A percentile compares a stretch with the other conserved stretches of the same genome.
Conservation (phyloP, 192 early-diverging fungal genomes). For the Lunasporangiospora selenospora region DNA sequence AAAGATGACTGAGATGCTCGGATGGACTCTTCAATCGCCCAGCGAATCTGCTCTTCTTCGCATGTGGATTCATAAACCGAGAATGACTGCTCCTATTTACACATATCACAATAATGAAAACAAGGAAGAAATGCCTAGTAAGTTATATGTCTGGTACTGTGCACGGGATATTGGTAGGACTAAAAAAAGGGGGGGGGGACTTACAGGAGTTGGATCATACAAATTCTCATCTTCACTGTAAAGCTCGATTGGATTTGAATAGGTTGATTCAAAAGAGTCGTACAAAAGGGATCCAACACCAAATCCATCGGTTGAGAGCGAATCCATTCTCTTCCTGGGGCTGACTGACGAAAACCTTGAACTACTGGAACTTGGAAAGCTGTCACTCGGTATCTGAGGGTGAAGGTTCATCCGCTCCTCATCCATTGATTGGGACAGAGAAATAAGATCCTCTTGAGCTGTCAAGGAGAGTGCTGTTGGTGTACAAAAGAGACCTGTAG, state of each 20-base stretch:
- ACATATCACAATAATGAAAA: not conserved
- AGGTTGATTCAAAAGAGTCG: not conserved
- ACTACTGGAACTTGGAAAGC: constrained; percentile 11
- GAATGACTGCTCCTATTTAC: constrained; percentile 3
- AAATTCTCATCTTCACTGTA: constrained; percentile 21
- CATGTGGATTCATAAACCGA: constrained; percentile 19
- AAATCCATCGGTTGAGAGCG: too few species aligned
- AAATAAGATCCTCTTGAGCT: not conserved
- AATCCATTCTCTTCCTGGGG: too few species aligned
- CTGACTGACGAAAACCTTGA: constrained; percentile 19
- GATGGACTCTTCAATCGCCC: constrained; percentile 36
- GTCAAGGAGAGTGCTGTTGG: constrained; percentile 2
- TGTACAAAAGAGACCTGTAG: constrained; percentile 21
- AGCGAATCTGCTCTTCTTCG: constrained; percentile 29
- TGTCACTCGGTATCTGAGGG: constrained; percentile 16
- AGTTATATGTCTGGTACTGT: too few species aligned
- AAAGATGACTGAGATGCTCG: constrained; percentile 17
- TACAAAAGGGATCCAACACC: too few species aligned
- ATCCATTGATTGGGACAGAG: not conserved
- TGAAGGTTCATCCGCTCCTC: not conserved
- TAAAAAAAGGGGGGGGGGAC: not conserved
- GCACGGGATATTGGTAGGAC: too few species aligned
- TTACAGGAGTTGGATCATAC: constrained; percentile 4
- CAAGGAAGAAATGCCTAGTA: too few species aligned
- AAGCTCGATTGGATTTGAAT: constrained; percentile 3